These are phyloP conservation scores for Venustampulla echinocandica DNA, from an alignment of 495 filamentous ascomycete genomes.

Conservation along the genomic window DNA sequence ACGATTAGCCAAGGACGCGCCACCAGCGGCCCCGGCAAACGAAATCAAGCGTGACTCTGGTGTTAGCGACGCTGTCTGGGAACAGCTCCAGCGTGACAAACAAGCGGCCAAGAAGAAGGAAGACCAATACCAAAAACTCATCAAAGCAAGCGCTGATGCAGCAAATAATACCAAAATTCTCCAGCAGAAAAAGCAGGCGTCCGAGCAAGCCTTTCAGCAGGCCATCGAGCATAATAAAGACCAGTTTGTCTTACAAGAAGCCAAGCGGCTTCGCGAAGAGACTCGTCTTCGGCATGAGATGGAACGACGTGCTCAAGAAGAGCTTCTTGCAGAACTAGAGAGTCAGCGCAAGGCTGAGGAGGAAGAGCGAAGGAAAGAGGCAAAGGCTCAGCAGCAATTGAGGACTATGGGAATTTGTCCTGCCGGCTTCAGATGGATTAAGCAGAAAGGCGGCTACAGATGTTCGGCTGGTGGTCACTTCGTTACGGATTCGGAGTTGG, in stretches of 20 bases:
- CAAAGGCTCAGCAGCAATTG: conserved; percentile 23
- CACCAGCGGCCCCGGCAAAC: background rate
- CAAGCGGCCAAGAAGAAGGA: conserved; percentile 12
- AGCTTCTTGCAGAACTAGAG: conserved; percentile 19
- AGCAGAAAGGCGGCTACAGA: conserved; percentile 21
- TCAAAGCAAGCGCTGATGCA: conserved; percentile 4
- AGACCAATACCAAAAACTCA: conserved; percentile 6
- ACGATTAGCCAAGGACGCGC: background rate
- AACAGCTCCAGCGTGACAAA: conserved; percentile 32
- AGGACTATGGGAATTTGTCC: conserved; percentile 26
- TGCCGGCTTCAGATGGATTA: conserved; percentile 29
- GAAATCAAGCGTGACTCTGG: conserved; percentile 28
- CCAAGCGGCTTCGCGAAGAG: conserved; percentile 8
- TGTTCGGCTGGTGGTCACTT: conserved; percentile 1
- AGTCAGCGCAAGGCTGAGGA: conserved; percentile 22
- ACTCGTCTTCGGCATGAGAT: conserved; percentile 10
- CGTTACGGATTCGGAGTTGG: conserved; percentile 1
- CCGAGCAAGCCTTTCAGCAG: background rate
- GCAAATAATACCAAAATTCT: conserved; percentile 4
- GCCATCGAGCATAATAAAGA: conserved; percentile 7
- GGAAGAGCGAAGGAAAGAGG: conserved; percentile 21
- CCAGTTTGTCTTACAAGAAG: conserved; percentile 6
- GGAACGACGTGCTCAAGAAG: conserved; percentile 14
- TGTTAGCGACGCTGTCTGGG: conserved; percentile 38
- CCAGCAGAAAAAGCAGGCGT: conserved; percentile 1